Evolutionary conservation across 2,329 filamentous ascomycete genomes (phyloP), one percentile per base, ranked within the genome.

Genomic region (Ophiocordyceps camponoti-floridani): DNA sequence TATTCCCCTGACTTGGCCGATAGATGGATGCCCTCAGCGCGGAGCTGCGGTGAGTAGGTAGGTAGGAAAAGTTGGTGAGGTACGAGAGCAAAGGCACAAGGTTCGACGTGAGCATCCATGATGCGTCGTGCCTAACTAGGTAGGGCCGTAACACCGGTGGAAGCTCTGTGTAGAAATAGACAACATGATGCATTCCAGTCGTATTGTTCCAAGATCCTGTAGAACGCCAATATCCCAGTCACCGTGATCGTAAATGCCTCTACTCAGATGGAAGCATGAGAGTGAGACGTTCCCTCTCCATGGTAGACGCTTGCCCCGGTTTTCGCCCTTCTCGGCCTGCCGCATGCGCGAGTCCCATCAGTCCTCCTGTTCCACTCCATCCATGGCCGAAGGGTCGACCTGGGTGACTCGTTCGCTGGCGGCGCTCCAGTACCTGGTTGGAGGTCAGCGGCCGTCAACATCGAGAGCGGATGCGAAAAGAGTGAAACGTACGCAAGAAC

Each of bases 401-500:
- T 79, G 73, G 5, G 72, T 82, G 50, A 82, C 73, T 50, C 76
- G 63, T 28, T 67, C 68, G 19, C 59, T 68, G n/a, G 72, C 69
- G 3, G 77, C 65, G 53, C 64, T 75, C 77, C 78, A 82, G 62
- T 80, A 76, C 23, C 71, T 75, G 28, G 14, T 27, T 4, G 23
- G 12, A 23, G 7, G 12, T 16, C 9, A 44, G 38, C 42, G 45
- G 41, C 19, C 35, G 11, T 41, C 18, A 50, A 44, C 46, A 40
- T 11, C 14, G 13, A 26, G 10, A 10, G 1, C 26, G 10, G 16
- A n/a, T 41, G 16, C 8, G 31, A 33, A n/a, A 42, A 6, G 12
- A 16, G 18, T 18, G 49, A 38, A 41, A 69, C 72, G 62, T 72
- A 82, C 58, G 87, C 88, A 61, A 83, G 67, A 51, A 94, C 66